These are phyloP conservation scores for Cryptococcus deneoformans DNA, from an alignment of 1,284 basidiomycete species.

Conservation along the genomic window DNA sequence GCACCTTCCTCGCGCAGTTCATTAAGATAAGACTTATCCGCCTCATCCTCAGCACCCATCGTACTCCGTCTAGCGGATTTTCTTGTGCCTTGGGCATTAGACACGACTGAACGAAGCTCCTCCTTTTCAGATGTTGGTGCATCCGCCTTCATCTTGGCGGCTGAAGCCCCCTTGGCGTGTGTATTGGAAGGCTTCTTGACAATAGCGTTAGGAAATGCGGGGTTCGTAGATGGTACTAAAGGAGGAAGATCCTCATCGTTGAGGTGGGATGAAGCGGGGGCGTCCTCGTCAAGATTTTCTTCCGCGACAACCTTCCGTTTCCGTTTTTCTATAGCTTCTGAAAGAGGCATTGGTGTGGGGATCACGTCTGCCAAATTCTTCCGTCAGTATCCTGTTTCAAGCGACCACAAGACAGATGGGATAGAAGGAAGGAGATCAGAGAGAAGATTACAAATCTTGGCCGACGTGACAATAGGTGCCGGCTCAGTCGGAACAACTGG, in stretches of 20 bases:
- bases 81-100: not conserved
- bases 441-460: slow-evolving; percentile 45
- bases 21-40: not conserved
- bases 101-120: not conserved
- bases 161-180: slow-evolving; percentile 24
- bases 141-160: not conserved
- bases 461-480: slow-evolving; percentile 9
- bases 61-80: not conserved
- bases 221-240: slow-evolving; percentile 38
- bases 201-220: slow-evolving; percentile 42
- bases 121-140: slow-evolving; percentile 1
- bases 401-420: too few species aligned
- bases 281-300: not conserved
- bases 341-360: slow-evolving; percentile 39
- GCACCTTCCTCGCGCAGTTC: not conserved
- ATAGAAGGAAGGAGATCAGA: slow-evolving; percentile 21
- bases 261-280: not conserved
- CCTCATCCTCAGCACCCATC: not conserved
- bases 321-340: slow-evolving; percentile 39
- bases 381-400: slow-evolving; percentile 6
- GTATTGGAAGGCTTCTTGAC: slow-evolving; percentile 40
- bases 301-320: slow-evolving; percentile 26
- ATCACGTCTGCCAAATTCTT: slow-evolving; percentile 31
- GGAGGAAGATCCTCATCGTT: slow-evolving; percentile 36
- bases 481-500: slow-evolving; percentile 24